Conservation (phyloP, 345 rosid species). For the Syzygium aqueum region DNA sequence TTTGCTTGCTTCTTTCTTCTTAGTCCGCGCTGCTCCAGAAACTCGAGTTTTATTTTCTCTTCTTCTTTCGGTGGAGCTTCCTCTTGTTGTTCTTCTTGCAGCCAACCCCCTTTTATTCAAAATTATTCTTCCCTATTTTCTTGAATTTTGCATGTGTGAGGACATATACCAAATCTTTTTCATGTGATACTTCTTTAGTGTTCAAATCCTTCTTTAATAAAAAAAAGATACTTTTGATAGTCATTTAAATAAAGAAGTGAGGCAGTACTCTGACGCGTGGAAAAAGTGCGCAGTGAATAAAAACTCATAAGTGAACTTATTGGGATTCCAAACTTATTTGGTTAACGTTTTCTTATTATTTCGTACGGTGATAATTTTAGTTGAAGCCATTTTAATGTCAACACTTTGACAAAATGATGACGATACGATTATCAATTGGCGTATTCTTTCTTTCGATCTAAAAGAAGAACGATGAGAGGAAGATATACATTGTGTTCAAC, state of each 20-base stretch:
- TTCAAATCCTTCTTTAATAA: not conserved
- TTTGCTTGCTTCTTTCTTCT: no score
- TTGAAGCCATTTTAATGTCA: not conserved
- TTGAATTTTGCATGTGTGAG: not conserved
- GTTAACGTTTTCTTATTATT: no score
- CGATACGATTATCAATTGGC: not conserved
- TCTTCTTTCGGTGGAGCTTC: no score
- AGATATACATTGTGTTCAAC: not conserved
- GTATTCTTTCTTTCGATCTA: not conserved
- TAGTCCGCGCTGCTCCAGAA: no score
- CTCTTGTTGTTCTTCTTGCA: no score
- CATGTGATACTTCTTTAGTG: not conserved
- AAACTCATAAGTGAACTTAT: not conserved
- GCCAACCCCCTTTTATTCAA: no score
- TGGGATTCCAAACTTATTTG: not conserved
- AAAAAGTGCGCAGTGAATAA: not conserved
- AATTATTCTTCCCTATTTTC: not conserved
- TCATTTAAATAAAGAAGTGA: not conserved
- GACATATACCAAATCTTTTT: not conserved
- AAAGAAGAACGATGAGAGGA: not conserved
- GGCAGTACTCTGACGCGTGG: not conserved
- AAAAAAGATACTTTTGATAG: not conserved
- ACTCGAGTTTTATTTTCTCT: no score
- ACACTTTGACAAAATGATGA: not conserved
- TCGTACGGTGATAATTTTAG: no score